These are phyloP conservation scores for Agaricus subrufescens DNA, from an alignment of 768 basidiomycete species.

Conservation along the genomic window DNA sequence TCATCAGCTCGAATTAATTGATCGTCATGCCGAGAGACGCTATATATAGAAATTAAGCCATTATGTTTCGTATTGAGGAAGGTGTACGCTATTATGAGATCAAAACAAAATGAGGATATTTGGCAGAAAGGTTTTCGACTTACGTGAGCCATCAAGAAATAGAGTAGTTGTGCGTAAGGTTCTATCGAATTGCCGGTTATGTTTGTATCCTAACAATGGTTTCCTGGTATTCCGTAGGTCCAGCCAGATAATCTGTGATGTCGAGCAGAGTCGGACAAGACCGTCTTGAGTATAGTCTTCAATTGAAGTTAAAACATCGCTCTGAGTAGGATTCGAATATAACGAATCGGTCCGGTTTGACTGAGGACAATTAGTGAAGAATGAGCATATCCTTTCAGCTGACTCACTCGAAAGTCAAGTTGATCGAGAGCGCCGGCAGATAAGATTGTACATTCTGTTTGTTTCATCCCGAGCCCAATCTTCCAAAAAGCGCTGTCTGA, in stretches of 20 bases:
- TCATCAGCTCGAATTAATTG: slow-evolving; percentile 39
- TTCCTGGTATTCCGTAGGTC: slow-evolving; percentile 54
- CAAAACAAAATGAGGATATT: neutral
- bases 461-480: slow-evolving; percentile 31
- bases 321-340: slow-evolving; percentile 19
- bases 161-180: slow-evolving; percentile 44
- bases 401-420: slow-evolving; percentile 55
- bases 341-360: slow-evolving; percentile 14
- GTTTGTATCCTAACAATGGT: slow-evolving; percentile 59
- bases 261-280: slow-evolving; percentile 53
- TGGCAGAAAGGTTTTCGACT: slow-evolving; percentile 19
- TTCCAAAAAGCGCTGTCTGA: slow-evolving; percentile 43
- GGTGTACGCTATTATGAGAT: slow-evolving; percentile 38
- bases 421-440: slow-evolving; percentile 38
- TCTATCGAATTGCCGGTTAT: slow-evolving; percentile 57
- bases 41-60: slow-evolving; percentile 57
- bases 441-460: slow-evolving; percentile 39
- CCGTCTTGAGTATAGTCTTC: slow-evolving; percentile 38
- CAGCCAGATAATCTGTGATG: slow-evolving; percentile 62
- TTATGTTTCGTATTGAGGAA: slow-evolving; percentile 59
- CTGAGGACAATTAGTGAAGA: neutral
- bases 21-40: slow-evolving; percentile 41
- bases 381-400: neutral
- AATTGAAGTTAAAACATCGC: slow-evolving; percentile 48
- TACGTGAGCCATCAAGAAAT: slow-evolving; percentile 18